phyloP scores from a whole-genome alignment of 306 rosid genomes.

The Crotalaria pallida region DNA sequence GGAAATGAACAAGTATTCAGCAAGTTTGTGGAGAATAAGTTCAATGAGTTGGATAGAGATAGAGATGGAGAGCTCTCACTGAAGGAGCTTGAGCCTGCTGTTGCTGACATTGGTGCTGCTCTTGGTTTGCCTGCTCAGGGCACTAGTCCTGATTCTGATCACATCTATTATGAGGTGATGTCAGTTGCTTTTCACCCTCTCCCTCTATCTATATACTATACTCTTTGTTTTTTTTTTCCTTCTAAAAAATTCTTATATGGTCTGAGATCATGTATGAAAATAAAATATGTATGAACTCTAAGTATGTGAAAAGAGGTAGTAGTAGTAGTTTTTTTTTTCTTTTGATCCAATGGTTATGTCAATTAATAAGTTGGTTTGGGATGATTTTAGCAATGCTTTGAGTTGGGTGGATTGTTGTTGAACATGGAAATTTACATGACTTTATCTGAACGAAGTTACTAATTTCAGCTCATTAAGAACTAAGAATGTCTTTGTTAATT shows the following conservation, averaged over 20 bases:
- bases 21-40: constrained; percentile 76
- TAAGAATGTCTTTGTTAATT: background rate
- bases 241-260: no score
- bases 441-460: background rate
- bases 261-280: no score
- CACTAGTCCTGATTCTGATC: constrained; percentile 67
- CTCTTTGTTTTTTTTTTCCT: background rate
- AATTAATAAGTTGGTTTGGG: background rate
- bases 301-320: no score
- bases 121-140: constrained; percentile 90
- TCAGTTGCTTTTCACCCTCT: no score
- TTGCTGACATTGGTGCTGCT: constrained; percentile 92
- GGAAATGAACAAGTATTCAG: constrained; percentile 65
- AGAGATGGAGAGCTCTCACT: constrained; percentile 82
- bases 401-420: background rate
- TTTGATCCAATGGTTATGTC: no score
- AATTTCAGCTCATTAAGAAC: background rate
- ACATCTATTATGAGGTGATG: constrained; percentile 75
- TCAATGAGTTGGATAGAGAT: constrained; percentile 71
- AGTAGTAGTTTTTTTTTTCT: no score
- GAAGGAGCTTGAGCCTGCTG: constrained; percentile 89
- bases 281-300: no score
- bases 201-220: no score
- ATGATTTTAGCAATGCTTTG: constrained; percentile 9
- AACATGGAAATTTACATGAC: background rate